Evolutionary conservation across 352 stramenopile genomes (phyloP), one percentile per base, ranked within the genome.

Genomic region (Globisporangium yorkense): DNA sequence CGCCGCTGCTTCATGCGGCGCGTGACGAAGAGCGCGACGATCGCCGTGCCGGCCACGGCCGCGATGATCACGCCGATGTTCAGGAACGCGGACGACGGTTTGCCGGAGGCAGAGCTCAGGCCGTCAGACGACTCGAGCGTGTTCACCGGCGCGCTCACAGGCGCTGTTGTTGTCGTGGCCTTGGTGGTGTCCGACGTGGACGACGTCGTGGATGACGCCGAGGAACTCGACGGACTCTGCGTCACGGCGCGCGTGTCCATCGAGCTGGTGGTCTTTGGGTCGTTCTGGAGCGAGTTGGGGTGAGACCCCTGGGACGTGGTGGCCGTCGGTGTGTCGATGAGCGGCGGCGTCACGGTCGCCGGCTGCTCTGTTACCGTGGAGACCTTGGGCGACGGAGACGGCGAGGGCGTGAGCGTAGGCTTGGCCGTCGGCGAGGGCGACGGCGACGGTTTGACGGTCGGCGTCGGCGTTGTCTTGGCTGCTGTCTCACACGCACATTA

Each of bases 1-100:
- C 71, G 72, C 31, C 63, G 72, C 57, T 63, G 29, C 37, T 62
- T 65, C 29, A 82, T 53, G 37, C 72, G 70, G 12, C 61, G 70
- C 12, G 68, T 59, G 24, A 91, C 66, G 53, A 91, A 88, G 3
- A 78, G 27, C 6, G 70, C 59, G 12, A 89, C 63, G 33, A 87
- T 57, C 20, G 85, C 46, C 13, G 76, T 65, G 13, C 74, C 72
- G 21, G 77, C 51, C 16, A 69, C 66, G 0, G 67, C 75, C 2
- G 59, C 76, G 51, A 65, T 54, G 33, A 89, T 67, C 48, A 90
- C 70, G 1, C 60, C 69, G 31, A 85, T 65, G 52, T 80, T 85
- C 16, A 84, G 53, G 39, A 65, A 57, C 16, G 59, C 37, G 0
- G 71, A 71, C 0, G 75, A 80, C 1, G 52, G 45, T 8, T 54